These are phyloP conservation scores for Fusarium newnesense DNA, from an alignment of 2,329 filamentous ascomycete genomes.

Conservation along the genomic window DNA sequence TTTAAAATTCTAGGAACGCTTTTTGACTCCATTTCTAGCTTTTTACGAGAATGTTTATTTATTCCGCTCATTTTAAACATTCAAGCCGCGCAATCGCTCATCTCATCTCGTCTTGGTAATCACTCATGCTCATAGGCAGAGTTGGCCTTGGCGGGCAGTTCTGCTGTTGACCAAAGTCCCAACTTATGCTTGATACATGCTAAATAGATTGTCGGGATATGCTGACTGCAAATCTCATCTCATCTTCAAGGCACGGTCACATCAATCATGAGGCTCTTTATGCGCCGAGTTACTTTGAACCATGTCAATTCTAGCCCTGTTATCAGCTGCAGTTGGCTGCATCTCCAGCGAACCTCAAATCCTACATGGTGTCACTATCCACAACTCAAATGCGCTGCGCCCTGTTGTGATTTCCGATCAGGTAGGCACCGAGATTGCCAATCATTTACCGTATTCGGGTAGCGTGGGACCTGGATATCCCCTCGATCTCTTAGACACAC, in stretches of 20 bases:
- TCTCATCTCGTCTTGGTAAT: slow-evolving; percentile 20
- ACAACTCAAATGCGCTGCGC: slow-evolving; percentile 16
- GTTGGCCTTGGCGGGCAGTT: slow-evolving; percentile 22
- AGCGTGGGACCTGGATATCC: slow-evolving; percentile 9
- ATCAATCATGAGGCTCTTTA: slow-evolving; percentile 8
- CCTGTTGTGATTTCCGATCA: slow-evolving; percentile 35
- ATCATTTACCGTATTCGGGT: slow-evolving; percentile 33
- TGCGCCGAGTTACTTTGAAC: background rate
- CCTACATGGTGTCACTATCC: slow-evolving; percentile 30
- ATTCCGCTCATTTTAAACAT: background rate
- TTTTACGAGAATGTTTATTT: background rate
- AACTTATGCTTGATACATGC: background rate
- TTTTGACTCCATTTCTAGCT: background rate
- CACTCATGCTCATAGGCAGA: slow-evolving; percentile 5
- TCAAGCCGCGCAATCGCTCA: slow-evolving; percentile 20
- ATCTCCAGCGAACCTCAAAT: slow-evolving; percentile 7
- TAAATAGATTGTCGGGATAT: background rate
- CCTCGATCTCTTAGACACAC: slow-evolving; percentile 5
- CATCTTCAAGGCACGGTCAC: slow-evolving; percentile 10
- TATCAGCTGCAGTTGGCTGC: background rate
- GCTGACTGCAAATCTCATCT: background rate
- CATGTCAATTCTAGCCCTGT: background rate
- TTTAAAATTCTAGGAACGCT: background rate
- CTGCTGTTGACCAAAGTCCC: slow-evolving; percentile 10
- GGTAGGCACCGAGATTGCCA: slow-evolving; percentile 40